Percentiles rank a stretch among this genome's conserved stretches.
These are phyloP conservation scores for Starmerella gropengiesseri DNA, from an alignment of 805 yeast species.

Conservation along the genomic window DNA sequence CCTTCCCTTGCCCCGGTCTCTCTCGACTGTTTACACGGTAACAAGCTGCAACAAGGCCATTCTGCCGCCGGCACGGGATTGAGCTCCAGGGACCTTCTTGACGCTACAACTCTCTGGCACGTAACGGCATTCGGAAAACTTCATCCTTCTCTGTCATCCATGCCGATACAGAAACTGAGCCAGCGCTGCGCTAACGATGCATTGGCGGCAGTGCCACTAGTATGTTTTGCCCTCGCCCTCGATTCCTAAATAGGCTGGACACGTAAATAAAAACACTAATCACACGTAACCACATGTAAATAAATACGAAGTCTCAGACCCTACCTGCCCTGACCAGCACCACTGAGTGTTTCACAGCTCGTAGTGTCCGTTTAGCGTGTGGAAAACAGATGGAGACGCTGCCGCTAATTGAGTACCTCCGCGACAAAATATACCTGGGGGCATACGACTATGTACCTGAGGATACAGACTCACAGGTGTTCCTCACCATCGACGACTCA, in stretches of 20 bases:
- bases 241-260: slow-evolving; percentile 2
- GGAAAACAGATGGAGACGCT: slow-evolving; percentile 14
- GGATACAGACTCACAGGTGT: slow-evolving; percentile 64
- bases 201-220: no score
- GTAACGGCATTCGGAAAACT: no score
- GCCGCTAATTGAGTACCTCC: slow-evolving; percentile 32
- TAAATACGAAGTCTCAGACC: slow-evolving; percentile 2
- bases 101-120: no score
- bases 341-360: neutral
- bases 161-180: no score
- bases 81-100: no score
- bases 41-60: no score
- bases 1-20: no score
- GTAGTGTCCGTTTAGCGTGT: neutral
- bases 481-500: slow-evolving; percentile 86
- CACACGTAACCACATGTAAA: slow-evolving; percentile 7
- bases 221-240: slow-evolving; percentile 12
- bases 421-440: slow-evolving; percentile 60
- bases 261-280: slow-evolving; percentile 2
- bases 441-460: slow-evolving; percentile 72
- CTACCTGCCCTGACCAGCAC: slow-evolving; percentile 2
- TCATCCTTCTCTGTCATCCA: no score
- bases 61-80: no score
- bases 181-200: no score
- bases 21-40: no score